Evolutionary conservation across 2,329 filamentous ascomycete genomes (phyloP), one percentile per base, ranked within the genome.

Genomic region (Xylaria sp.): DNA sequence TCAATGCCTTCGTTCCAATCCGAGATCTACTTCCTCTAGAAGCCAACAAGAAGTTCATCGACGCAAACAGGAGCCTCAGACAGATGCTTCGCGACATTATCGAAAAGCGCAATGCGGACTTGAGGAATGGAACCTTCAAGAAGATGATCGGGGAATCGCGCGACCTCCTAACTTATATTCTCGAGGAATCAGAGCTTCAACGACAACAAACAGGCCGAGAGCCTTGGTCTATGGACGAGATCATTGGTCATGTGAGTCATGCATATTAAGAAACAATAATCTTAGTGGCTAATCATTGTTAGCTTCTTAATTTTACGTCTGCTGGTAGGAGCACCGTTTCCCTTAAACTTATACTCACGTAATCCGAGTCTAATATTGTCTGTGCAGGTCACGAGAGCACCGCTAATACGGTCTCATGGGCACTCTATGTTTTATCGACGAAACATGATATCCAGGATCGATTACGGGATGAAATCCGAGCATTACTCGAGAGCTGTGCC

Each of bases 1-100:
- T 77, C 14, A 75, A 78, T 49, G 69, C 69, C 15, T 72, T 72
- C 35, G 14, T 77, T 6, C 73, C 73, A 2, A 67, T 77, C 5
- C 72, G 76, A 12, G 61, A 64, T 0, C 75, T 78, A 69, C 64
- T 80, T 3, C 79, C 79, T 0, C 38, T 81, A 0, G 57, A 76
- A 45, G 76, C 77, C 1, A 82, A 82, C 59, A 70, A 67, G 5
- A 67, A 60, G 3, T 81, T 80, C 62, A 62, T 78, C n/a, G 56
- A 55, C 2, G 76, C 77, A 1, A 75, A 73, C 17, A 52, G 62
- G 1, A 70, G 74, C 49, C 70, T 81, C 11, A 70, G 74, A n/a
- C 59, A 64, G 31, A 76, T 78, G 54, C 65, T 80, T 3, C 68
- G 71, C 2, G 67, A 74, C 2, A 69, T 77, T 15, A 73, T 76